Conservation (phyloP, 2,329 filamentous ascomycete species). For the Pseudogymnoascus sp. region DNA sequence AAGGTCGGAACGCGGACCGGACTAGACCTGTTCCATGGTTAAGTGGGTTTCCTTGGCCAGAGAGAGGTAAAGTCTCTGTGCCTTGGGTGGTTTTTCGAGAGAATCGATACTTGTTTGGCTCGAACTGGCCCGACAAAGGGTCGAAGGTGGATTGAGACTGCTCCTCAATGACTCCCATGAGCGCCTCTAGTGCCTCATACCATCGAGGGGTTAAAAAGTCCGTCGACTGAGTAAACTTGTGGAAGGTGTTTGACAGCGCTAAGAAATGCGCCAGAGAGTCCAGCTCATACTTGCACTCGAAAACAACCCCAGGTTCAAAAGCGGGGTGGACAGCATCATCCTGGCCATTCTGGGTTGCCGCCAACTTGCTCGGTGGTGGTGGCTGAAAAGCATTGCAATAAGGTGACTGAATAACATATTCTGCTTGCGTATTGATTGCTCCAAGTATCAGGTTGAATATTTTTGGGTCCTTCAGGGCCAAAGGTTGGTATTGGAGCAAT, state of each 20-base stretch:
- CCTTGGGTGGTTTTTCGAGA: conserved; percentile 69
- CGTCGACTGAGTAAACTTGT: conserved; percentile 67
- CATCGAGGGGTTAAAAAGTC: conserved; percentile 74
- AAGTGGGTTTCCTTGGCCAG: conserved; percentile 83
- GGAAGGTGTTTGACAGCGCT: conserved; percentile 75
- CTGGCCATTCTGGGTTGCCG: conserved; percentile 67
- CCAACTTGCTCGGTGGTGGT: conserved; percentile 70
- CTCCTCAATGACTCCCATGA: conserved; percentile 65
- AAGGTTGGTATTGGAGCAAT: conserved; percentile 75
- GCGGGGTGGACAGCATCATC: conserved; percentile 75
- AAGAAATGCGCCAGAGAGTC: conserved; percentile 93
- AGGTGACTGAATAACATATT: conserved; percentile 87
- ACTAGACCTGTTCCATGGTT: conserved; percentile 77
- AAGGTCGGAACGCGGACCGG: conserved; percentile 86
- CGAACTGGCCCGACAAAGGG: conserved; percentile 52
- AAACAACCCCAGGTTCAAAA: conserved; percentile 78
- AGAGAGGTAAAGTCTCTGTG: conserved; percentile 81
- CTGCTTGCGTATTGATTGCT: conserved; percentile 90
- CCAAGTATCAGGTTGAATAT: conserved; percentile 78
- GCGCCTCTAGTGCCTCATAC: conserved; percentile 65
- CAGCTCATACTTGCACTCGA: conserved; percentile 98
- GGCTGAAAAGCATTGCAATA: conserved; percentile 99
- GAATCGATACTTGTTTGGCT: conserved; percentile 78
- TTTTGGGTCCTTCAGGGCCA: conserved; percentile 71
- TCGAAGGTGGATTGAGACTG: conserved; percentile 80